phyloP scores from a whole-genome alignment of 306 rosid genomes.

The Castanea mollissima region DNA sequence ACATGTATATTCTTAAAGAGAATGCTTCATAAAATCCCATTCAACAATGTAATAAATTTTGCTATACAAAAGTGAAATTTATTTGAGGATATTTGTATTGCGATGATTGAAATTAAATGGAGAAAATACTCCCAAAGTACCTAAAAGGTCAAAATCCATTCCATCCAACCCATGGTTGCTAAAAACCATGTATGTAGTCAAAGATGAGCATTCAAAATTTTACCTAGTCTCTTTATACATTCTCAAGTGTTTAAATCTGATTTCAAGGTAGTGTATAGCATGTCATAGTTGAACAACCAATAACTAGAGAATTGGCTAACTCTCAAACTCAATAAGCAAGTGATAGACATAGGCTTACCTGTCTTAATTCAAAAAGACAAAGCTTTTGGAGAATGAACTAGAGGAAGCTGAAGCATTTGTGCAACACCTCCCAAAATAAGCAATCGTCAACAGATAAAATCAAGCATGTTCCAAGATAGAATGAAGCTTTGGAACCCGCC shows the following conservation, averaged over 20 bases:
- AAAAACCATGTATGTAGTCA: neutral
- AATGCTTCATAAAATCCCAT: neutral
- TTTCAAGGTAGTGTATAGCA: neutral
- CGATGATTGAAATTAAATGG: neutral
- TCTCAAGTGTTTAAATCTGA: neutral
- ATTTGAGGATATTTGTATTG: neutral
- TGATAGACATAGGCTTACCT: constrained; percentile 33
- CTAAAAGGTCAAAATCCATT: neutral
- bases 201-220: neutral
- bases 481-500: constrained; percentile 85
- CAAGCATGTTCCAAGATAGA: constrained; percentile 67
- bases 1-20: neutral
- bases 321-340: neutral
- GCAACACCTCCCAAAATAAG: constrained; percentile 43
- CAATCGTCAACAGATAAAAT: constrained; percentile 32
- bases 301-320: neutral
- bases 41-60: neutral
- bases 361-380: constrained; percentile 25
- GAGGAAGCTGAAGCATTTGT: constrained; percentile 40
- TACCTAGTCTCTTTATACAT: neutral
- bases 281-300: neutral
- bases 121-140: neutral
- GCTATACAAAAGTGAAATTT: neutral
- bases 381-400: constrained; percentile 40
- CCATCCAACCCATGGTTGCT: neutral